phyloP scores from a whole-genome alignment of 352 stramenopile species.

The Globisporangium rhizosaccharum region DNA sequence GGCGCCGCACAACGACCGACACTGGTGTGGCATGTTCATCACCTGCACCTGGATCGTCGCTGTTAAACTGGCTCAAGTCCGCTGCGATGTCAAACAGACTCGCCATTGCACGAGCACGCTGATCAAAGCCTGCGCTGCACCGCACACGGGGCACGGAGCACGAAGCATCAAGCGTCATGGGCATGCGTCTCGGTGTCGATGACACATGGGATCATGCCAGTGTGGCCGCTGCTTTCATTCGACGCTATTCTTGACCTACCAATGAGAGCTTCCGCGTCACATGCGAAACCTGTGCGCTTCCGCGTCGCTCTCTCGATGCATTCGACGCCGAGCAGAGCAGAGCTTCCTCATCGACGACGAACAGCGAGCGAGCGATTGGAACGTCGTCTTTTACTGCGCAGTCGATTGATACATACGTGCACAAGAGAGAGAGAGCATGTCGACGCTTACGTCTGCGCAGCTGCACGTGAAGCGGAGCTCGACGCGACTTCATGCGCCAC shows the following conservation, averaged over 20 bases:
- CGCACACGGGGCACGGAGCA: no score
- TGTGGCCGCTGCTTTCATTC: no score
- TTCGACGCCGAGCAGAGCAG: background rate
- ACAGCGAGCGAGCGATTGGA: background rate
- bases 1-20: background rate
- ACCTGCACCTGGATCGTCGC: background rate
- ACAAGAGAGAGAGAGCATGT: conserved; percentile 31
- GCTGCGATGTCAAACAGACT: conserved; percentile 64
- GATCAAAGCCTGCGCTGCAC: no score
- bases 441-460: conserved; percentile 71
- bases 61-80: conserved; percentile 34
- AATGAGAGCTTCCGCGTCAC: no score
- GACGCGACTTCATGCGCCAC: conserved; percentile 63
- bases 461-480: conserved; percentile 75
- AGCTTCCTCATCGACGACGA: background rate
- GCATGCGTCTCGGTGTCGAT: background rate
- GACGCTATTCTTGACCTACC: no score
- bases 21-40: background rate
- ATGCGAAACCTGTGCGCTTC: no score
- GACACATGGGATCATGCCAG: no score
- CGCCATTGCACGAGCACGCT: conserved; percentile 17
- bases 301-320: no score
- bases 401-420: no score
- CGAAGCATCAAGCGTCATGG: no score
- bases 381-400: no score